phyloP scores from a whole-genome alignment of 108 stramenopile species.

The Cyclotella kingstonii region DNA sequence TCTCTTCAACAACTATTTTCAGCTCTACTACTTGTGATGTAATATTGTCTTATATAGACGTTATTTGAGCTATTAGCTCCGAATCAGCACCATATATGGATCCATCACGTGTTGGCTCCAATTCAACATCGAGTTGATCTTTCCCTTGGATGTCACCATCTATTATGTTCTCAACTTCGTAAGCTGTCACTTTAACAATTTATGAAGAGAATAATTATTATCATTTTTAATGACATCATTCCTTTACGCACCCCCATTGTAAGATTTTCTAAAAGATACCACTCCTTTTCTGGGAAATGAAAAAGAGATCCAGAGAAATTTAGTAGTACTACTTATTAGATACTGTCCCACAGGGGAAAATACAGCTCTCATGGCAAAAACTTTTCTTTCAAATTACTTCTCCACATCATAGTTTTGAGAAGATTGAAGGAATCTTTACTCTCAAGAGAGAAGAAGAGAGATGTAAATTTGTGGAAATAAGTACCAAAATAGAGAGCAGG shows the following conservation, averaged over 20 bases:
- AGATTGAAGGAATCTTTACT: too few species aligned
- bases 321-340: too few species aligned
- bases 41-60: conserved; percentile 1
- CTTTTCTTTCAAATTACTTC: conserved; percentile 16
- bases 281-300: conserved; percentile 8
- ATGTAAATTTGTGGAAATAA: too few species aligned
- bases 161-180: conserved; percentile 9
- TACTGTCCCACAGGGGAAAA: conserved; percentile 7
- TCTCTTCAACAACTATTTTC: neutral
- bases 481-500: too few species aligned
- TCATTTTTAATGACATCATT: neutral
- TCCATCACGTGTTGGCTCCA: neutral
- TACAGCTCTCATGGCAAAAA: conserved; percentile 1
- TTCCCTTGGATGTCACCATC: conserved; percentile 6
- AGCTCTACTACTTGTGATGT: conserved; percentile 8
- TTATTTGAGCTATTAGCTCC: conserved; percentile 14
- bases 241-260: neutral
- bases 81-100: neutral
- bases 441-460: too few species aligned
- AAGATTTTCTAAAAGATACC: neutral
- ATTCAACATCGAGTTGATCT: conserved; percentile 1
- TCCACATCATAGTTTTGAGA: conserved; percentile 1
- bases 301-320: conserved; percentile 3
- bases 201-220: conserved; percentile 1
- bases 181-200: conserved; percentile 12